These are phyloP conservation scores for Solanum paucissectum DNA, from an alignment of 257 asterid genomes.

Conservation along the genomic window DNA sequence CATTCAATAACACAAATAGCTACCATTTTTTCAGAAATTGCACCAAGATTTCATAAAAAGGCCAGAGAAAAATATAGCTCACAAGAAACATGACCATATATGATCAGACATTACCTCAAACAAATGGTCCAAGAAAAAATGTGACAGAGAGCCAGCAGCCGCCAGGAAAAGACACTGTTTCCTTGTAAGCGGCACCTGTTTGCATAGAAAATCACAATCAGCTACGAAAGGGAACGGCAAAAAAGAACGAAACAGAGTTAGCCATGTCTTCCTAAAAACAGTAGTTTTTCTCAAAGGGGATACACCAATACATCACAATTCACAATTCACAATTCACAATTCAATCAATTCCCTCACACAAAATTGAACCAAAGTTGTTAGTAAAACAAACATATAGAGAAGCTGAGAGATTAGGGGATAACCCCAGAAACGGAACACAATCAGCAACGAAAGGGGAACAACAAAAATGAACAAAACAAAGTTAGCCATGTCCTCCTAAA, in stretches of 20 bases:
- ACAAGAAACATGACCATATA: background rate
- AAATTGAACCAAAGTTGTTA: background rate
- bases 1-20: background rate
- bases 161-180: slow-evolving; percentile 64
- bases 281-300: background rate
- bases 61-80: background rate
- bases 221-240: background rate
- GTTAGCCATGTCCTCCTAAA: background rate
- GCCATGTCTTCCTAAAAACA: background rate
- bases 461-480: background rate
- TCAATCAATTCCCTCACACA: background rate
- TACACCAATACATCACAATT: background rate
- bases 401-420: background rate
- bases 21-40: background rate
- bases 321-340: background rate
- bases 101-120: slow-evolving; percentile 55
- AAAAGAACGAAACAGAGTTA: background rate
- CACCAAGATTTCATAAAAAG: background rate
- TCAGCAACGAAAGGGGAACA: background rate
- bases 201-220: background rate
- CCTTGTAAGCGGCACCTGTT: slow-evolving; percentile 54
- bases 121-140: slow-evolving; percentile 80
- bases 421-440: background rate
- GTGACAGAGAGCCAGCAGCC: slow-evolving; percentile 87
- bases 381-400: background rate